phyloP scores from a whole-genome alignment of 805 yeast genomes.

The Schwanniomyces pseudopolymorphus region DNA sequence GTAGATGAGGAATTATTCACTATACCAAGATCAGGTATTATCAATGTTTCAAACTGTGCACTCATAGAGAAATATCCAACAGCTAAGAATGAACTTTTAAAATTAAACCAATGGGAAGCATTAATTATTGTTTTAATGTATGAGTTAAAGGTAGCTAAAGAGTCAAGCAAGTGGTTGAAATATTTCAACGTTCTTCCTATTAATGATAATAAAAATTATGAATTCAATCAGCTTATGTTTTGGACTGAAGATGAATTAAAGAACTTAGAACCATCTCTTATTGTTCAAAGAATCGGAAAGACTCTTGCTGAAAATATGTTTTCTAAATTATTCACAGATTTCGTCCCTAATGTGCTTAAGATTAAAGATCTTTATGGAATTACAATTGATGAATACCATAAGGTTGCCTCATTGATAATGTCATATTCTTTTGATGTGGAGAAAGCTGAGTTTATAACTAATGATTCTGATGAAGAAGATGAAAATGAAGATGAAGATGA shows the following conservation, averaged over 20 bases:
- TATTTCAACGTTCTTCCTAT: constrained; percentile 75
- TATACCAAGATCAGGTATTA: constrained; percentile 58
- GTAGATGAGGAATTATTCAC: constrained; percentile 66
- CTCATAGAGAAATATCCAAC: constrained; percentile 34
- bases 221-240: constrained; percentile 70
- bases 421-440: constrained; percentile 85
- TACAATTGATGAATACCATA: constrained; percentile 60
- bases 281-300: constrained; percentile 69
- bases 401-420: constrained; percentile 79
- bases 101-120: constrained; percentile 72
- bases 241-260: constrained; percentile 69
- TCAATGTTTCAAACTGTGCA: constrained; percentile 61
- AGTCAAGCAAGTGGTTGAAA: constrained; percentile 59
- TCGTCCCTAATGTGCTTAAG: constrained; percentile 32
- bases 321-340: constrained; percentile 38
- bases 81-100: constrained; percentile 32
- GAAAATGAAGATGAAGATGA: constrained; percentile 20
- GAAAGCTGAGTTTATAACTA: constrained; percentile 22
- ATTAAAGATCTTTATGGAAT: constrained; percentile 24
- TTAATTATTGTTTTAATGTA: constrained; percentile 66
- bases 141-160: constrained; percentile 48
- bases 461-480: constrained; percentile 23
- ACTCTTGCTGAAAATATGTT: constrained; percentile 64
- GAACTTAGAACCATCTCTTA: constrained; percentile 64
- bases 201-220: constrained; percentile 21